Evolutionary conservation across 2,329 filamentous ascomycete genomes (phyloP).

Genomic region (Arthrocladium fulminans): DNA sequence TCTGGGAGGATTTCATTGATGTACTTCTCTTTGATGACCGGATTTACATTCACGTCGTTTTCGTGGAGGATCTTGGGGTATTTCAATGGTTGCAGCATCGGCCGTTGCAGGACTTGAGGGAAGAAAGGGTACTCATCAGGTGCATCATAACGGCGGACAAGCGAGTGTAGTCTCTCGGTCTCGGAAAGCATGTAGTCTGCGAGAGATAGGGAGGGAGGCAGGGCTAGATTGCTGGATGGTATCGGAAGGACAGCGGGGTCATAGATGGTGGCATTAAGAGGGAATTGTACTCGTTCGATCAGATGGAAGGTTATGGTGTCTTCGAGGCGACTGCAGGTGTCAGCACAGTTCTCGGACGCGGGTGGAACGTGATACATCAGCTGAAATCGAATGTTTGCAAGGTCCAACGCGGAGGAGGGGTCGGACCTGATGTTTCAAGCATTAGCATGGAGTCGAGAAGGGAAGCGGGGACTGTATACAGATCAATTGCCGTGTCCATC

Average conservation of each 20-base stretch:
- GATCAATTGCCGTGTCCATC: constrained; percentile 88
- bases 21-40: constrained; percentile 77
- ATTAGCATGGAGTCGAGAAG: too few species aligned
- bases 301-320: constrained; percentile 96
- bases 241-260: constrained; percentile 68
- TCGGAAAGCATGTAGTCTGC: constrained; percentile 90
- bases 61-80: constrained; percentile 82
- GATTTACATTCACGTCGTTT: constrained; percentile 86
- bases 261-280: constrained; percentile 84
- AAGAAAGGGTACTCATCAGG: constrained; percentile 99
- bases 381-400: constrained; percentile 86
- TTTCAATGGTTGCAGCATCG: constrained; percentile 76
- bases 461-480: too few species aligned
- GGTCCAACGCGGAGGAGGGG: constrained; percentile 73
- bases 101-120: constrained; percentile 64
- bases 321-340: constrained; percentile 68
- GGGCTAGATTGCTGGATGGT: constrained; percentile 62
- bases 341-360: constrained; percentile 6
- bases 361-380: constrained; percentile 61
- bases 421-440: too few species aligned
- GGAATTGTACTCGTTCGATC: constrained; percentile 96
- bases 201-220: constrained; percentile 92
- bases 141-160: constrained; percentile 87
- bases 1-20: constrained; percentile 71
- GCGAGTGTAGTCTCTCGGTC: constrained; percentile 83